phyloP scores from a whole-genome alignment of 1,139 yeast genomes.

The Yamadazyma oceani region DNA sequence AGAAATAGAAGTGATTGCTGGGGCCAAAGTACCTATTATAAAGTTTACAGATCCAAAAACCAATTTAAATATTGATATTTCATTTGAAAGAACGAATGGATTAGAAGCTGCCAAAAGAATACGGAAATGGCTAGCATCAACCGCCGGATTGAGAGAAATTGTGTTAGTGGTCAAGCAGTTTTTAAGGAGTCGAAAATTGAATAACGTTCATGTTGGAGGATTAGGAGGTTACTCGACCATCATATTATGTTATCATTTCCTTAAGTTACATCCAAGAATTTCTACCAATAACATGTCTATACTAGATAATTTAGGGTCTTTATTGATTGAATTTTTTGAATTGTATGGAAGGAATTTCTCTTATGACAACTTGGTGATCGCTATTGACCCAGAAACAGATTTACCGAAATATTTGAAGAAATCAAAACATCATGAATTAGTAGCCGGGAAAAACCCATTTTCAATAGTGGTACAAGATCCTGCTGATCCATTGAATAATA shows the following conservation, averaged over 20 bases:
- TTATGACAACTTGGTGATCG: conserved; percentile 73
- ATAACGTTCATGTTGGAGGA: conserved; percentile 96
- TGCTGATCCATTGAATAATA: conserved; percentile 76
- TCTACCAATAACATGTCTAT: conserved; percentile 67
- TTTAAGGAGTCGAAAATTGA: conserved; percentile 72
- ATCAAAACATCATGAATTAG: conserved; percentile 51
- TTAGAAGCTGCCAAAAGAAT: conserved; percentile 81
- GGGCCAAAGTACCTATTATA: conserved; percentile 93
- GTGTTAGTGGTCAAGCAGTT: conserved; percentile 87
- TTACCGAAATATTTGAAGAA: conserved; percentile 58
- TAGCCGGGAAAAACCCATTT: conserved; percentile 57
- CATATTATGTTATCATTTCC: conserved; percentile 80
- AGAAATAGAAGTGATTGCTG: conserved; percentile 82
- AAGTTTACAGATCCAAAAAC: conserved; percentile 80
- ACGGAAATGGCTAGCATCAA: conserved; percentile 66
- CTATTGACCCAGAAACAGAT: conserved; percentile 52
- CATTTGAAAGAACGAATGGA: conserved; percentile 89
- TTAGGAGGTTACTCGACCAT: conserved; percentile 93
- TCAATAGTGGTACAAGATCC: conserved; percentile 88
- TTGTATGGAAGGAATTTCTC: conserved; percentile 92
- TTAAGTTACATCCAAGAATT: conserved; percentile 77
- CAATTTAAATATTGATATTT: conserved; percentile 80
- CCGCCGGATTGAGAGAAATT: conserved; percentile 83
- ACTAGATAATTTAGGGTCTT: conserved; percentile 77
- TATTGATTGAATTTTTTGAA: conserved; percentile 90